Evolutionary conservation across 805 yeast genomes (phyloP).

Genomic region (Starmerella floris): DNA sequence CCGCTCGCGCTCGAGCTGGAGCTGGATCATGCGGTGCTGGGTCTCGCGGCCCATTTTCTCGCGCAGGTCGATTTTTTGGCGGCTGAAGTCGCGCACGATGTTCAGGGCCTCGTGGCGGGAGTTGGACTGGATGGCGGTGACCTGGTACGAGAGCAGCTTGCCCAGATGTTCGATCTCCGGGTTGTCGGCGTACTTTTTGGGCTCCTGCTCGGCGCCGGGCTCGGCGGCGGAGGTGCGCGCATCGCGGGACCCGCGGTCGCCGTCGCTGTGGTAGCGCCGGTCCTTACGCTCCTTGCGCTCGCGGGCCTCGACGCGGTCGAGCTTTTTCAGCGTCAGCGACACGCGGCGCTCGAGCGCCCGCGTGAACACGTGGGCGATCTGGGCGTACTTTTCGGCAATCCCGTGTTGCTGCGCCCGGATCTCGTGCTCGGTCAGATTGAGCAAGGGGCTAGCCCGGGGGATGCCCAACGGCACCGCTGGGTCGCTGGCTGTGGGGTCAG

Average conservation of each 20-base stretch:
- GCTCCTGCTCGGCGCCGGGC: neutral
- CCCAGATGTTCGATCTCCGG: conserved; percentile 13
- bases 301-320: conserved; percentile 12
- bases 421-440: conserved; percentile 9
- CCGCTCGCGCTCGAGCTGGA: conserved; percentile 21
- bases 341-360: conserved; percentile 18
- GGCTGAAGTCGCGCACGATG: conserved; percentile 25
- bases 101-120: conserved; percentile 13
- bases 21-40: conserved; percentile 18
- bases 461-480: neutral
- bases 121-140: conserved; percentile 11
- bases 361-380: conserved; percentile 15
- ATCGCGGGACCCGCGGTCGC: neutral
- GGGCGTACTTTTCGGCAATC: conserved; percentile 16
- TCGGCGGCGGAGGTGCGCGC: neutral
- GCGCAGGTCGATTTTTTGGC: conserved; percentile 21
- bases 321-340: conserved; percentile 14
- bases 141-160: conserved; percentile 12
- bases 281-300: conserved; percentile 4
- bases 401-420: conserved; percentile 13
- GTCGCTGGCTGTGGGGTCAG: conserved; percentile 1
- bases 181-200: conserved; percentile 1
- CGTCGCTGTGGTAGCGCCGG: neutral
- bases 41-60: conserved; percentile 18
- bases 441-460: neutral